Conservation (phyloP, 2,329 filamentous ascomycete species). For the Seiridium cupressi region DNA sequence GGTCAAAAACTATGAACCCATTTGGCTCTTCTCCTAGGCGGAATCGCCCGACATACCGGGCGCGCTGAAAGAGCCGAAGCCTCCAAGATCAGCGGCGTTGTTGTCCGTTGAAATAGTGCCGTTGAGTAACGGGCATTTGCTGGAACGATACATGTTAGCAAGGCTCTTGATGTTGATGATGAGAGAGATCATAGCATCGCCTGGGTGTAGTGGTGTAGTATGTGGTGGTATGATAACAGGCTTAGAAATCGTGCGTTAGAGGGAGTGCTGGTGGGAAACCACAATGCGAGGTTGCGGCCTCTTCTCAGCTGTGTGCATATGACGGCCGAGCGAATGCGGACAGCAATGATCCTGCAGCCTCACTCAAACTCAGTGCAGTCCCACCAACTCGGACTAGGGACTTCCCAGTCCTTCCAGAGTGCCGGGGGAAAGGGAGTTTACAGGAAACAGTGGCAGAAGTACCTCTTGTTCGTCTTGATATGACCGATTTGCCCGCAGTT, state of each 20-base stretch:
- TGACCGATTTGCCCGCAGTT: slow-evolving; percentile 97
- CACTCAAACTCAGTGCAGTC: not conserved
- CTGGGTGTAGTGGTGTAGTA: not conserved
- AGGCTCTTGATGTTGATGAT: not conserved
- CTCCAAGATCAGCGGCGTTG: slow-evolving; percentile 53
- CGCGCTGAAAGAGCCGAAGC: slow-evolving; percentile 46
- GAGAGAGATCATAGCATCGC: not conserved
- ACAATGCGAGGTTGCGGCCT: not conserved
- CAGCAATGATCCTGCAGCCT: not conserved
- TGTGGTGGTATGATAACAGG: not conserved
- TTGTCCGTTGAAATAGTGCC: slow-evolving; percentile 70
- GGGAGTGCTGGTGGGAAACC: slow-evolving; percentile 20
- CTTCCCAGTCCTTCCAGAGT: not conserved
- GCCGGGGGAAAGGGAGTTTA: not conserved
- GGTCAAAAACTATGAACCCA: not conserved
- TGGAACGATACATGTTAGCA: slow-evolving; percentile 25
- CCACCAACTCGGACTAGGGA: not conserved
- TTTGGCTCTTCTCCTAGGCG: not conserved
- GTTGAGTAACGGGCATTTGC: slow-evolving; percentile 78
- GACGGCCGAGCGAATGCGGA: not conserved
- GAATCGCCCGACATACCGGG: not conserved
- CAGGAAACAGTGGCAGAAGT: slow-evolving; percentile 37
- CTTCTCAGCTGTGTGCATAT: not conserved
- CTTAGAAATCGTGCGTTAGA: slow-evolving; percentile 8
- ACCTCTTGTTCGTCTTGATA: slow-evolving; percentile 99